Evolutionary conservation across 257 asterid genomes (phyloP), one percentile per base, ranked within the genome.

Genomic region (Fraxinus americana): DNA sequence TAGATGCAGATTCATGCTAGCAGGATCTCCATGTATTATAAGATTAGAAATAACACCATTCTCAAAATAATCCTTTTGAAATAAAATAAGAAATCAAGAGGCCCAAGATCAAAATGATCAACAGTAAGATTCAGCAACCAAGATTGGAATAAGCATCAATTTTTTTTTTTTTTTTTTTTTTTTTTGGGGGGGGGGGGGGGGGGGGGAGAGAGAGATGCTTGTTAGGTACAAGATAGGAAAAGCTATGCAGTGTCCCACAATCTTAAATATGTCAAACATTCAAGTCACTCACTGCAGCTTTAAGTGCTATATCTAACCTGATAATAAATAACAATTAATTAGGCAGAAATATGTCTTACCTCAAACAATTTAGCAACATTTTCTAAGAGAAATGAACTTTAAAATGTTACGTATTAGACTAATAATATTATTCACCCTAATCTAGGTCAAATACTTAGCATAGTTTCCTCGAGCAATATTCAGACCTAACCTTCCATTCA

Each of bases 1-100:
- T 6, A 75, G 12, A 50, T 41, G 35, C 41, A 76, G 17, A 30
- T 23, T 50, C 70, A 52, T 35, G 45, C 80, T 72, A 68, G 52
- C 23, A 69, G 73, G 41, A 83, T 63, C 74, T 77, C 17, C 76
- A 86, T 29, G 48, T 79, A 41, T 41, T 10, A 41, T 41, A 41
- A 41, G 48, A 41, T 10, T 10, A 41, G 16, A 41, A 41, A 9
- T 10, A 70, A 65, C 39, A 21, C 19, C 74, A n/a, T 38, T 21
- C 30, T 41, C 11, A 67, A 48, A 35, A 71, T 23, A 3, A 30
- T 23, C 14, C 16, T 38, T 54, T 3, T 25, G 36, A 39, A 65
- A 43, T 41, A 45, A 25, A 71, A 75, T 65, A 30, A 41, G 48
- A 41, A 41, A 41, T 8, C 71, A 71, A 25, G 17, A 73, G 13